These are phyloP conservation scores for Termitomyces sp. DNA, from an alignment of 768 basidiomycete species.

Conservation along the genomic window DNA sequence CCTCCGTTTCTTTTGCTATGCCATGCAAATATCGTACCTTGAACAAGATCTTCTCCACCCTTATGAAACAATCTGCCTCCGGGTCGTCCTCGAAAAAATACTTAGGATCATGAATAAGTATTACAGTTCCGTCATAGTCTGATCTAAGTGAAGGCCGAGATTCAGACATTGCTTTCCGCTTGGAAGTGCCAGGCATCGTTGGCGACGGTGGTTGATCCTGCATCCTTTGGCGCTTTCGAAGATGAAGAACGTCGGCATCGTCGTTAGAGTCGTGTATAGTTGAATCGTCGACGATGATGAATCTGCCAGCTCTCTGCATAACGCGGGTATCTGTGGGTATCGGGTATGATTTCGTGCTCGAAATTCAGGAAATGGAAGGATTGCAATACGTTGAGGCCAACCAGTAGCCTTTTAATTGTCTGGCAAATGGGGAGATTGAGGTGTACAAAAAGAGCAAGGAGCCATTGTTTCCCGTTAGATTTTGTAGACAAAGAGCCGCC, in stretches of 20 bases:
- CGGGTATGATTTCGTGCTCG: background rate
- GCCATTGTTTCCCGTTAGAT: background rate
- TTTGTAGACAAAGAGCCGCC: background rate
- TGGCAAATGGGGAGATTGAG: background rate
- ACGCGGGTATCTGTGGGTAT: constrained; percentile 1
- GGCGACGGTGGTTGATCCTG: constrained; percentile 20
- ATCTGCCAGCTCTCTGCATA: constrained; percentile 16
- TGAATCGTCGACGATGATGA: constrained; percentile 26
- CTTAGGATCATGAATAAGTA: constrained; percentile 22
- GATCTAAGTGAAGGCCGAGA: constrained; percentile 6
- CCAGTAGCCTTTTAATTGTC: background rate
- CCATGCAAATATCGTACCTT: constrained; percentile 29
- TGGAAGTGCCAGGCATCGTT: background rate
- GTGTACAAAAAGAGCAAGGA: background rate
- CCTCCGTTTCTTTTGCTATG: background rate
- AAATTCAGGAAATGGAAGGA: background rate
- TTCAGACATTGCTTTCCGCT: background rate
- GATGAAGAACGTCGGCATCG: constrained; percentile 18
- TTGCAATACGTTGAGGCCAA: background rate
- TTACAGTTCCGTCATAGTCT: constrained; percentile 18
- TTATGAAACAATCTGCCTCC: constrained; percentile 35
- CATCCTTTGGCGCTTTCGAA: constrained; percentile 22
- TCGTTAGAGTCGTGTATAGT: constrained; percentile 28
- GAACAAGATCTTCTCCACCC: constrained; percentile 41
- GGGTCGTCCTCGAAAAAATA: constrained; percentile 30